Percentiles rank a stretch among this genome's conserved stretches.
Conservation (phyloP, 2,329 filamentous ascomycete species). For the Verticillium klebahnii region DNA sequence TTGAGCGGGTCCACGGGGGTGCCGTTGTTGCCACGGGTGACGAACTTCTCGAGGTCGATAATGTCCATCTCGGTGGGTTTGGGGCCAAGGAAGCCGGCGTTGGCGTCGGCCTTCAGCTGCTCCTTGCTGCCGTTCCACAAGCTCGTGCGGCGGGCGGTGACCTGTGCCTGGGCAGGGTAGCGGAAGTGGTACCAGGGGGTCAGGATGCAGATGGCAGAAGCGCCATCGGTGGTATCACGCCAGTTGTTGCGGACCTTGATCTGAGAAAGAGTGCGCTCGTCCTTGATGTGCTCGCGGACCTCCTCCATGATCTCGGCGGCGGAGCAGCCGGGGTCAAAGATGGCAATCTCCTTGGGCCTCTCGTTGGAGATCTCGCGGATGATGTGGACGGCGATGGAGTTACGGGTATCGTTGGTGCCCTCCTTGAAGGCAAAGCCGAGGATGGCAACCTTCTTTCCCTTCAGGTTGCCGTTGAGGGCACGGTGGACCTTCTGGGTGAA, state of each 20-base stretch:
- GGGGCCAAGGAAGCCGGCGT: slow-evolving; percentile 10
- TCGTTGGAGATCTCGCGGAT: slow-evolving; percentile 63
- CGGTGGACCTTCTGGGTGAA: slow-evolving; percentile 63
- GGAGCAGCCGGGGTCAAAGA: slow-evolving; percentile 64
- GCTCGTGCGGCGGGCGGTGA: slow-evolving; percentile 10
- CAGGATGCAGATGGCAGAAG: slow-evolving; percentile 41
- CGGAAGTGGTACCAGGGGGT: slow-evolving; percentile 51
- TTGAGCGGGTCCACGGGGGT: slow-evolving; percentile 40
- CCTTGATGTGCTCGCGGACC: slow-evolving; percentile 42
- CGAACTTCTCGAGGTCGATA: slow-evolving; percentile 18
- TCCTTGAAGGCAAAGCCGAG: slow-evolving; percentile 79
- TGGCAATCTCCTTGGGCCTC: slow-evolving; percentile 56
- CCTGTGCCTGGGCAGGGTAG: slow-evolving; percentile 19
- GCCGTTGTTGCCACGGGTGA: slow-evolving; percentile 20
- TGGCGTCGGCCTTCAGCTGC: slow-evolving; percentile 8
- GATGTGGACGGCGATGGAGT: slow-evolving; percentile 64
- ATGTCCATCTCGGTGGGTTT: slow-evolving; percentile 22
- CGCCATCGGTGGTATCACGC: slow-evolving; percentile 13
- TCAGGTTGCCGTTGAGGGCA: slow-evolving; percentile 63
- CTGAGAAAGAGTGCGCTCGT: slow-evolving; percentile 52
- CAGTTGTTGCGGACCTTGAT: slow-evolving; percentile 47
- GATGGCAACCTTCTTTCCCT: slow-evolving; percentile 66
- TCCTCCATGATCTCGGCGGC: slow-evolving; percentile 44
- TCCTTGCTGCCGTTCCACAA: slow-evolving; percentile 7
- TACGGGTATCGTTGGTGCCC: slow-evolving; percentile 70